Percentiles rank a stretch among this genome's conserved stretches.
Evolutionary conservation across 2,329 filamentous ascomycete genomes (phyloP).

Genomic region (Aspergillus caelatus): DNA sequence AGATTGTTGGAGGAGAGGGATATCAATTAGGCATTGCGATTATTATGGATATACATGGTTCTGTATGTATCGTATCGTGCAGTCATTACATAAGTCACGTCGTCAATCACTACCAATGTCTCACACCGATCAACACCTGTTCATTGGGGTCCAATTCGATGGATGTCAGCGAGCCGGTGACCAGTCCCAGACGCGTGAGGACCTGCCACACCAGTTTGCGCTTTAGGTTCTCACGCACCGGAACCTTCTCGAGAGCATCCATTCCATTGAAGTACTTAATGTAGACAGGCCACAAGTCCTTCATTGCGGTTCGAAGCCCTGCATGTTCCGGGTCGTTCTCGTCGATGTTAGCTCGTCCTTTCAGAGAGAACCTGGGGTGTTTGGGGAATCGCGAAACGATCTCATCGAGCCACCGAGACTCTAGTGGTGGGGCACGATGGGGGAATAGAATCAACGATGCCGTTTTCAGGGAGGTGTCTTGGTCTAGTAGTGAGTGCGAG

Average conservation of each 20-base stretch:
- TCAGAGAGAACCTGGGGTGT: slow-evolving; percentile 14
- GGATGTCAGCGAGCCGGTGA: slow-evolving; percentile 50
- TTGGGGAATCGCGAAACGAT: slow-evolving; percentile 45
- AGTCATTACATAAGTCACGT: slow-evolving; percentile 2
- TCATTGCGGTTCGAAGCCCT: slow-evolving; percentile 43
- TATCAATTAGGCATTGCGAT: neutral
- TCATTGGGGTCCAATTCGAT: slow-evolving; percentile 37
- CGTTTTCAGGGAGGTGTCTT: slow-evolving; percentile 36
- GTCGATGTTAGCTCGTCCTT: slow-evolving; percentile 8
- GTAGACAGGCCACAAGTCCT: slow-evolving; percentile 71
- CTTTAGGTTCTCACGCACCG: slow-evolving; percentile 82
- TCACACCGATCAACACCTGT: slow-evolving; percentile 60
- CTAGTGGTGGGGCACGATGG: slow-evolving; percentile 74
- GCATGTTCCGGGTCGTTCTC: slow-evolving; percentile 28
- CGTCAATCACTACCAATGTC: slow-evolving; percentile 63
- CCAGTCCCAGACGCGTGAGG: slow-evolving; percentile 66
- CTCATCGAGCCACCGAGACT: slow-evolving; percentile 68
- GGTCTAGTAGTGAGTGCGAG: slow-evolving; percentile 38
- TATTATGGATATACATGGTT: neutral
- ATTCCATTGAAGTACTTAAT: slow-evolving; percentile 86
- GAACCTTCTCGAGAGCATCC: slow-evolving; percentile 82
- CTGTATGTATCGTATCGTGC: neutral
- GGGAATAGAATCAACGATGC: slow-evolving; percentile 77
- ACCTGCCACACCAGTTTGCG: slow-evolving; percentile 65
- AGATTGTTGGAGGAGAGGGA: neutral